phyloP scores from a whole-genome alignment of 805 yeast genomes.

The Yarrowia yakushimensis region DNA sequence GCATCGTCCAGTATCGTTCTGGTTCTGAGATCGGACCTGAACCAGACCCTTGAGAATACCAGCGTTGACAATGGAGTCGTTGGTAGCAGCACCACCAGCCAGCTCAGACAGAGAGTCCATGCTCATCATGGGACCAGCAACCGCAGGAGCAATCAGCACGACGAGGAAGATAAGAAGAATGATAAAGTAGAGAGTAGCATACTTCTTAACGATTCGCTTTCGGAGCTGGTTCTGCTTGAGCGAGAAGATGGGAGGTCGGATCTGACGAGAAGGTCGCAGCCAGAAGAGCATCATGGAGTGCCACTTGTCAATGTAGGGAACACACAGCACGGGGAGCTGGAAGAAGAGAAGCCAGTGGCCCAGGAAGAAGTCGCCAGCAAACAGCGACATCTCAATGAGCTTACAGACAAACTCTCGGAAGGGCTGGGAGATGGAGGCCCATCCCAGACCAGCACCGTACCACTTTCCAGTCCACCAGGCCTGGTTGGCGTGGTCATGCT shows the following conservation, averaged over 20 bases:
- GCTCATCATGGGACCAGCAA: constrained; percentile 44
- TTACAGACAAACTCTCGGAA: constrained; percentile 92
- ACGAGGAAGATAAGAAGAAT: constrained; percentile 68
- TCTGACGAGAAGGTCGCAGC: constrained; percentile 95
- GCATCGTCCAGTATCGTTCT: constrained; percentile 23
- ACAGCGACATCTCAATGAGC: constrained; percentile 88
- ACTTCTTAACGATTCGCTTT: constrained; percentile 95
- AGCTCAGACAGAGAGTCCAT: constrained; percentile 3
- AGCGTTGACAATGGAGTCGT: not conserved
- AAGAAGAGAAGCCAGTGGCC: constrained; percentile 86
- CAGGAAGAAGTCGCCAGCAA: constrained; percentile 92
- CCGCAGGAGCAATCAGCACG: constrained; percentile 88
- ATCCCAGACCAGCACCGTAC: constrained; percentile 92
- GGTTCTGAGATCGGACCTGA: constrained; percentile 19
- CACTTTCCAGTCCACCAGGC: constrained; percentile 99
- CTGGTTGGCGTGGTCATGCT: constrained; percentile 90
- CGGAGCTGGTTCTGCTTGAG: constrained; percentile 94
- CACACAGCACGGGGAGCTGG: constrained; percentile 79
- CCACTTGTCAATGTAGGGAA: constrained; percentile 94
- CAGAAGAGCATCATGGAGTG: constrained; percentile 98
- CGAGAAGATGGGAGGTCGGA: constrained; percentile 96
- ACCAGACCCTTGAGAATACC: constrained; percentile 11
- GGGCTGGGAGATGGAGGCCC: constrained; percentile 94
- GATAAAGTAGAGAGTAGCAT: constrained; percentile 73
- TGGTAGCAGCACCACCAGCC: not conserved